Conservation (phyloP, 2,329 filamentous ascomycete species). For the Fusarium nisikadoi region DNA sequence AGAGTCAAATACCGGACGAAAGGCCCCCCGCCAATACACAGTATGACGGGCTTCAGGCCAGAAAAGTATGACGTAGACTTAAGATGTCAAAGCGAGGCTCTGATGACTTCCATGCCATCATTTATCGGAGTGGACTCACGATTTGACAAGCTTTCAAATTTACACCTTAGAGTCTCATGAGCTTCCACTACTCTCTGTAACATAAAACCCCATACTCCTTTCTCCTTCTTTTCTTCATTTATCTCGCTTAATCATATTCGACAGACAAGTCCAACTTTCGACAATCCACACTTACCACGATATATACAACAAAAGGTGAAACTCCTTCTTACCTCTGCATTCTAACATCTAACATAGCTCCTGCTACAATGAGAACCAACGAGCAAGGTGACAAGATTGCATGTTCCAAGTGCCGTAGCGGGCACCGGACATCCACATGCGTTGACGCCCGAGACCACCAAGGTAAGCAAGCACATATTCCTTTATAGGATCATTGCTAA, state of each 20-base stretch:
- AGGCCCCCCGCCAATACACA: rapidly evolving
- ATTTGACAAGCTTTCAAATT: background rate
- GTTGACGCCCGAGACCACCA: background rate
- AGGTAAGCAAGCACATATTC: background rate
- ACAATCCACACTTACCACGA: background rate
- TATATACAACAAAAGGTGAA: background rate
- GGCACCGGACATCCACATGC: background rate
- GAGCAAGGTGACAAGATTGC: background rate
- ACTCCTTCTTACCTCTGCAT: background rate
- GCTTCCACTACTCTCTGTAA: no score
- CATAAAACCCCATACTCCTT: no score
- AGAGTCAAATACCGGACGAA: background rate
- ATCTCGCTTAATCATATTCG: background rate
- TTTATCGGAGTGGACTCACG: background rate
- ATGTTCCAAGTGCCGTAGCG: background rate
- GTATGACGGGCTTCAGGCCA: no score
- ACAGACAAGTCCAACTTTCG: background rate
- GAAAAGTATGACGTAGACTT: no score
- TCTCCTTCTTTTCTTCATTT: background rate
- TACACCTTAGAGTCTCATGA: background rate
- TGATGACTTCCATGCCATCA: background rate
- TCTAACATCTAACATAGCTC: background rate
- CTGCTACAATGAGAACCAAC: background rate
- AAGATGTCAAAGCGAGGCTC: background rate
- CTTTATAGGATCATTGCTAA: background rate